A percentile compares a stretch with the other conserved stretches of the same genome.
These are phyloP conservation scores for Fusarium redolens DNA, from an alignment of 2,329 filamentous ascomycete genomes.

Conservation along the genomic window DNA sequence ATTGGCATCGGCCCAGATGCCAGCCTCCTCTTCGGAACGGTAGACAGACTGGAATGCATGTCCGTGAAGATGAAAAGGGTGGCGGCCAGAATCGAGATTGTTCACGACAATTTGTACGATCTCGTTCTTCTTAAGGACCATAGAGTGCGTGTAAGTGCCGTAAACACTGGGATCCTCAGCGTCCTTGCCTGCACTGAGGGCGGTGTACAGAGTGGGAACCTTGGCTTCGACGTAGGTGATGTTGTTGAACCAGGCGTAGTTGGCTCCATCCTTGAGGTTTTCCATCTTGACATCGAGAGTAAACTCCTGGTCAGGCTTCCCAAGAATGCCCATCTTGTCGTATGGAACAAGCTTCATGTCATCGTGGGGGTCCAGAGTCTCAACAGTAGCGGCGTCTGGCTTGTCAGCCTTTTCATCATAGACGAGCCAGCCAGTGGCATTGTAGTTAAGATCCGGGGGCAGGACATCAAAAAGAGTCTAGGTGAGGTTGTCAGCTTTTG, in stretches of 20 bases:
- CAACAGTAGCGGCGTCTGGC: slow-evolving; percentile 65
- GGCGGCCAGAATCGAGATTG: slow-evolving; percentile 77
- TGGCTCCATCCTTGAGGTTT: slow-evolving; percentile 70
- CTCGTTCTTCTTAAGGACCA: slow-evolving; percentile 74
- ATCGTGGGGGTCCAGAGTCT: slow-evolving; percentile 76
- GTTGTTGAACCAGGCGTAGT: slow-evolving; percentile 77
- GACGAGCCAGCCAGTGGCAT: slow-evolving; percentile 72
- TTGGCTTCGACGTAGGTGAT: slow-evolving; percentile 79
- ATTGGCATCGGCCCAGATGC: slow-evolving; percentile 61
- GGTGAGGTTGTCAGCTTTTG: background rate
- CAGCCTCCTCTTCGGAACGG: slow-evolving; percentile 68
- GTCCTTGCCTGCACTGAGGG: slow-evolving; percentile 70
- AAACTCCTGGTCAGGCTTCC: slow-evolving; percentile 72
- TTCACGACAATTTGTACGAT: slow-evolving; percentile 80
- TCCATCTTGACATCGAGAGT: slow-evolving; percentile 73
- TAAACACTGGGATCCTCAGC: slow-evolving; percentile 71
- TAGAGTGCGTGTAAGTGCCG: slow-evolving; percentile 72
- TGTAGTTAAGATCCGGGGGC: slow-evolving; percentile 75
- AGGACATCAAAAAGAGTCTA: slow-evolving; percentile 75
- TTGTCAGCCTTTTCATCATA: slow-evolving; percentile 62
- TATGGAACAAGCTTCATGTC: slow-evolving; percentile 78
- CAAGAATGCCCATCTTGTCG: slow-evolving; percentile 71
- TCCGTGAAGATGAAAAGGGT: slow-evolving; percentile 84
- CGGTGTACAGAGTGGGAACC: slow-evolving; percentile 84
- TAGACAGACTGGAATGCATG: slow-evolving; percentile 78